Conservation (phyloP, 768 basidiomycete genomes). For the Postia placenta region DNA sequence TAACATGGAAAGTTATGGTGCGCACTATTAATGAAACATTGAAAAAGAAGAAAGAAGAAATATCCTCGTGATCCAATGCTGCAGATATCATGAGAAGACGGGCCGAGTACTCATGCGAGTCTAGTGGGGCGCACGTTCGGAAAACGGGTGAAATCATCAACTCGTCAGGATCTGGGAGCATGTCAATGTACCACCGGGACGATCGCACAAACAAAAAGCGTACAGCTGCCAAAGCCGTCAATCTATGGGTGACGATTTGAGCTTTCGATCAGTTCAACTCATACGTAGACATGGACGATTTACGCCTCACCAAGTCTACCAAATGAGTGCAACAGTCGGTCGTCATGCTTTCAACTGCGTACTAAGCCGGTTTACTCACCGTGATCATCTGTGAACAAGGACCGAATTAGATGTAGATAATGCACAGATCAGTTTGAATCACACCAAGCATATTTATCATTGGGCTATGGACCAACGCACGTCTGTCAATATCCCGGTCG, state of each 20-base stretch:
- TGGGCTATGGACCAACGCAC: too few relatives aligned
- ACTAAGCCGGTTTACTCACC: conserved; percentile 39
- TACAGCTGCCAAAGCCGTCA: conserved; percentile 81
- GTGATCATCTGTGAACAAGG: conserved; percentile 59
- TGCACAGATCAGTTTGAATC: conserved; percentile 11
- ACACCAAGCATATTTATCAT: conserved; percentile 85
- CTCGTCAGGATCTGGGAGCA: conserved; percentile 67
- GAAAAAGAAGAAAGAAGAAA: conserved; percentile 92
- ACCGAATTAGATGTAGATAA: conserved; percentile 3
- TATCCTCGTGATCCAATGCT: conserved; percentile 84
- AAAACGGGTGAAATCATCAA: conserved; percentile 71
- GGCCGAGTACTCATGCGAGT: background rate
- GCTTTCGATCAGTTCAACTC: background rate
- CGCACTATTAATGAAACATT: conserved; percentile 81
- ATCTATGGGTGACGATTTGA: conserved; percentile 34
- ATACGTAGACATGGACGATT: background rate
- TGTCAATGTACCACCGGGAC: background rate
- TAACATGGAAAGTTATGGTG: background rate
- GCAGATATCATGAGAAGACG: conserved; percentile 8
- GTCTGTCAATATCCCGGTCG: conserved; percentile 1
- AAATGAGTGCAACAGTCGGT: too few relatives aligned
- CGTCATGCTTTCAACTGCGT: too few relatives aligned
- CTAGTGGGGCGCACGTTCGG: conserved; percentile 40
- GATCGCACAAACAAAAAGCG: conserved; percentile 23
- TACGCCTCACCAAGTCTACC: conserved; percentile 32